Conservation (phyloP, 257 asterid genomes). For the Lavandula angustifolia region DNA sequence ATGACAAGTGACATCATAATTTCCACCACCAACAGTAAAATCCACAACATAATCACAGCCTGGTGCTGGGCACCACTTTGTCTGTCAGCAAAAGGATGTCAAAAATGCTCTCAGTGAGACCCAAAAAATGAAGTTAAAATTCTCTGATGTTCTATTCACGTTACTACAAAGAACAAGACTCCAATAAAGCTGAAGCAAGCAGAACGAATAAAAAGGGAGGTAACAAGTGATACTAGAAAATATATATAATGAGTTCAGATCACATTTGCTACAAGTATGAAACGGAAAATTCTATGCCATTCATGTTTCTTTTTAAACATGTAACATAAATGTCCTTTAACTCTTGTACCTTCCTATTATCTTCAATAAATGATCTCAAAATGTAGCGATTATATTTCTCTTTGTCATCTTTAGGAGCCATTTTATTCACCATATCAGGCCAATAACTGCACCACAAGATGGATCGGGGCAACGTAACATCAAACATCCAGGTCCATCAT, state of each 20-base stretch:
- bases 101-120: constrained; percentile 18
- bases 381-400: constrained; percentile 69
- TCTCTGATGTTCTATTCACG: no score
- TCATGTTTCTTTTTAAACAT: neutral
- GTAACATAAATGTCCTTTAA: no score
- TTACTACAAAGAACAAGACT: no score
- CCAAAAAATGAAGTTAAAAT: constrained; percentile 7
- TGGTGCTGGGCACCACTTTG: constrained; percentile 97
- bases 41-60: constrained; percentile 95
- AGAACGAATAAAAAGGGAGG: neutral
- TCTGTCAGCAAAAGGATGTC: constrained; percentile 43
- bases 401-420: constrained; percentile 64
- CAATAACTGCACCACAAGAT: constrained; percentile 82
- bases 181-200: neutral
- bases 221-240: neutral
- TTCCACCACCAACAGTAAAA: constrained; percentile 80
- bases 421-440: constrained; percentile 77
- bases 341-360: constrained; percentile 75
- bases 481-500: constrained; percentile 96
- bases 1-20: constrained; percentile 76
- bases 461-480: constrained; percentile 95
- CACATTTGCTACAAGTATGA: neutral
- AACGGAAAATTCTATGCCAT: neutral
- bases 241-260: neutral
- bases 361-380: constrained; percentile 79